Base-by-base conservation (phyloP, 2,329 filamentous ascomycete species). In the Fusarium nodosum region DNA sequence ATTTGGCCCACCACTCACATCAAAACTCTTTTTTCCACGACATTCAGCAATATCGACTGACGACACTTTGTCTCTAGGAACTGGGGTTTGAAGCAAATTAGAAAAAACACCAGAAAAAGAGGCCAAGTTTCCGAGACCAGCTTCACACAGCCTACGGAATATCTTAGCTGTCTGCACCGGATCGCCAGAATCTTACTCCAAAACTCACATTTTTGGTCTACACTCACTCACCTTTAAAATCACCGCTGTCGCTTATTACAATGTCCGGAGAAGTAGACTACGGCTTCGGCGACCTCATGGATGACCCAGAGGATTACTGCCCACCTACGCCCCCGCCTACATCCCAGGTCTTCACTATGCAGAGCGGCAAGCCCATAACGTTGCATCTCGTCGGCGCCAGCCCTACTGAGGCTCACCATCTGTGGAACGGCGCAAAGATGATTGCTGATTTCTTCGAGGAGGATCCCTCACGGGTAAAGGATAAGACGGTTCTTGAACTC, bases 401-500 rank as follows among this genome's bases (percentile, higher is more conserved):
- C 82, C 93, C 94, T 26, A 87, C 97, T 16, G 97, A 97, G 88
- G 94, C 93, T 18, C 93, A 97, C 79, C 87, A 92, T 69, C 86
- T 97, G 31, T 98, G 95, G 95, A 97, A 97, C 79, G 94, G 93
- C 64, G 91, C 91, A 64, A 91, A 92, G 66, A 88, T 93, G 39
- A 86, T 95, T 50, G 88, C 94, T 18, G 84, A 89, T 71, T 94
- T 94, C 80, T 88, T 97, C 60, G 93, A 97, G 80, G 82, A 87
- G 42, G 84, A 89, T 68, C 85, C 89, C n/a, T 74, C 79, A 11
- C 84, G 93, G 7, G 85, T 97, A n/a, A 75, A 80, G 16, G 85
- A 81, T 68, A 90, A 88, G 76, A 89, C 89, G n/a, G 87, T 97
- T 3, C 87, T 97, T 11, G 95, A 97, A 80, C 88, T 97, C 26